Percentiles rank a stretch among this genome's conserved stretches.
Evolutionary conservation across 2,329 filamentous ascomycete genomes (phyloP).

Genomic region (Alternaria tenuissima): DNA sequence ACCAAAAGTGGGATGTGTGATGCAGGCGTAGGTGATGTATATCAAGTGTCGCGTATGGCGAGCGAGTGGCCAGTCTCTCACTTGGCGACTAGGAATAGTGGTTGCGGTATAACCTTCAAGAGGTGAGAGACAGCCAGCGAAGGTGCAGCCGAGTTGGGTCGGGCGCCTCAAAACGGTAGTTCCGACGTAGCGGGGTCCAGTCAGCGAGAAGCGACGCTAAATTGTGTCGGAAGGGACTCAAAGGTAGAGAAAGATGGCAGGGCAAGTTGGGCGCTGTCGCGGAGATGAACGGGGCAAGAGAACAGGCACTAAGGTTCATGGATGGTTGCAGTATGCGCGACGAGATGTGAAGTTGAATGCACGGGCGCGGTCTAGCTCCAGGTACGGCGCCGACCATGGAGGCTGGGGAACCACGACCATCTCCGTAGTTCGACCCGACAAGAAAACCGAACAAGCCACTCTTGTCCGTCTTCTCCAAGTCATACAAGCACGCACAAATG

Average conservation of each 20-base stretch:
- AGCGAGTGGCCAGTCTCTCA: constrained; percentile 14
- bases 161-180: constrained; percentile 35
- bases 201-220: constrained; percentile 13
- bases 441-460: neutral
- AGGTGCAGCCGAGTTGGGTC: constrained; percentile 15
- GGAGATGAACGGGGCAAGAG: constrained; percentile 9
- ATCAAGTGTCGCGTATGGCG: constrained; percentile 19
- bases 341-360: constrained; percentile 27
- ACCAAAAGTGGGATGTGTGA: neutral
- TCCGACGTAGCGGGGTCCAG: constrained; percentile 35
- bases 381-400: constrained; percentile 29
- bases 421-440: neutral
- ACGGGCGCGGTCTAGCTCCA: constrained; percentile 25
- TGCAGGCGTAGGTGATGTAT: constrained; percentile 8
- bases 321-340: constrained; percentile 17
- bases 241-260: neutral
- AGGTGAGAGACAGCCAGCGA: constrained; percentile 27
- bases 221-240: neutral
- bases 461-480: neutral
- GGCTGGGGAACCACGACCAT: constrained; percentile 34
- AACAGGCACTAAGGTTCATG: constrained; percentile 12
- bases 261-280: constrained; percentile 9
- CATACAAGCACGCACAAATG: neutral
- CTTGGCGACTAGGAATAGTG: constrained; percentile 14
- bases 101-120: constrained; percentile 24